Conservation (phyloP, 169 alveolate species). For the Cardiosporidium cionae region DNA sequence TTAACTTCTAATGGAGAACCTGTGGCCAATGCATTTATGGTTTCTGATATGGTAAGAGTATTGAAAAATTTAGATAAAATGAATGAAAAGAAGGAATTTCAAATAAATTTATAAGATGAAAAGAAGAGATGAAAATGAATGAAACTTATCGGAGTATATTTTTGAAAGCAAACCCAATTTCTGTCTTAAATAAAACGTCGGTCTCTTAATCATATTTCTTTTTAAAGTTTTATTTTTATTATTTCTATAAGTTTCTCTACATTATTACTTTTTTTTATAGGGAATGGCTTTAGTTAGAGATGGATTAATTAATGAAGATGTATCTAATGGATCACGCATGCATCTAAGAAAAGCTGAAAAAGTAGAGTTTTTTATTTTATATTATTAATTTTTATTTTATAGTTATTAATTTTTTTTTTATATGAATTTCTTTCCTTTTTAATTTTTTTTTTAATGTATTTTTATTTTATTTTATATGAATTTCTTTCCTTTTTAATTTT, state of each 20-base stretch:
- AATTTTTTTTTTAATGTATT: background rate
- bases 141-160: too few species aligned
- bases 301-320: constrained; percentile 9
- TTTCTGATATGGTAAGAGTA: constrained; percentile 54
- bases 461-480: background rate
- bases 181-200: too few species aligned
- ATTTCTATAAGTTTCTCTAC: too few species aligned
- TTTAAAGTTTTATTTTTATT: too few species aligned
- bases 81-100: too few species aligned
- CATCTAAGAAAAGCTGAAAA: background rate
- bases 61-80: background rate
- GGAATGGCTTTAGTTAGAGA: constrained; percentile 24
- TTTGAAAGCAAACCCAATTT: too few species aligned
- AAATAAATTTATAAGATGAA: too few species aligned
- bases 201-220: too few species aligned
- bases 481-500: background rate
- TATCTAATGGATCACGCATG: constrained; percentile 1
- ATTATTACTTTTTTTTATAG: background rate
- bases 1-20: constrained; percentile 54
- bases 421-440: background rate
- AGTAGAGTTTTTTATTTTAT: background rate
- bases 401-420: background rate
- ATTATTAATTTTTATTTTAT: background rate
- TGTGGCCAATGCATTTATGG: constrained; percentile 70
- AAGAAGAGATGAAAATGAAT: too few species aligned